Conservation (phyloP, 1,284 basidiomycete species). For the Entoloma clypeatum region DNA sequence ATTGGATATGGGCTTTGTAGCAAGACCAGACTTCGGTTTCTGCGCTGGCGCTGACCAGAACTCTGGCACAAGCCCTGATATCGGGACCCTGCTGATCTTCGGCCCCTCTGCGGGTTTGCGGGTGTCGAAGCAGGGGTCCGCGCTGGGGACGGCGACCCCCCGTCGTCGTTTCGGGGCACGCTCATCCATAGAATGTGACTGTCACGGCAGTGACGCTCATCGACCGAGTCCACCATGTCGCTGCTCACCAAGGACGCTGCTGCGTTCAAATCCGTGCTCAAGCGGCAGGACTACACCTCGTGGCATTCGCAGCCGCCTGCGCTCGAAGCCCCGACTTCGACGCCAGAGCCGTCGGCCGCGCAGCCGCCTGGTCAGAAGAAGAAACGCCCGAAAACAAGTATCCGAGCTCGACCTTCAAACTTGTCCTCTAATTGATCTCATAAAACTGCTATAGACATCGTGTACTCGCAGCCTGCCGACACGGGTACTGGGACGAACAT, state of each 20-base stretch:
- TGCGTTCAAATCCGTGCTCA: constrained; percentile 59
- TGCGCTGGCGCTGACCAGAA: constrained; percentile 2
- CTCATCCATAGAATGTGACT: constrained; percentile 13
- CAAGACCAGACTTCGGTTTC: constrained; percentile 6
- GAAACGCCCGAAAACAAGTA: constrained; percentile 67
- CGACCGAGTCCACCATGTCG: constrained; percentile 46
- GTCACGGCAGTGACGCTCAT: constrained; percentile 1
- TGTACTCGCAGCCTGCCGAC: constrained; percentile 83
- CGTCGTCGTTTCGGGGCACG: constrained; percentile 11
- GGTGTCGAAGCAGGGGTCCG: constrained; percentile 17
- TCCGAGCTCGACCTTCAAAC: constrained; percentile 28
- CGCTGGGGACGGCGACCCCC: too few species aligned
- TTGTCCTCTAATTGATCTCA: constrained; percentile 18
- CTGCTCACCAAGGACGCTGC: constrained; percentile 61
- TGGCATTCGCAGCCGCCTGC: constrained; percentile 65
- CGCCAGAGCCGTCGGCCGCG: constrained; percentile 25
- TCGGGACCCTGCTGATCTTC: constrained; percentile 14
- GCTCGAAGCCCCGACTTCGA: constrained; percentile 19
- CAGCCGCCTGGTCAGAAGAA: constrained; percentile 43
- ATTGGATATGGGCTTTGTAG: constrained; percentile 7
- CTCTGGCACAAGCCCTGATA: constrained; percentile 5
- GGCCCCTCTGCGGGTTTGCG: constrained; percentile 7
- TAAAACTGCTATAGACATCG: constrained; percentile 54
- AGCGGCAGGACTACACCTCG: constrained; percentile 62
- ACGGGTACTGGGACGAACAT: constrained; percentile 79